Conservation (phyloP, 2,329 filamentous ascomycete species). For the Fusarium equiseti region DNA sequence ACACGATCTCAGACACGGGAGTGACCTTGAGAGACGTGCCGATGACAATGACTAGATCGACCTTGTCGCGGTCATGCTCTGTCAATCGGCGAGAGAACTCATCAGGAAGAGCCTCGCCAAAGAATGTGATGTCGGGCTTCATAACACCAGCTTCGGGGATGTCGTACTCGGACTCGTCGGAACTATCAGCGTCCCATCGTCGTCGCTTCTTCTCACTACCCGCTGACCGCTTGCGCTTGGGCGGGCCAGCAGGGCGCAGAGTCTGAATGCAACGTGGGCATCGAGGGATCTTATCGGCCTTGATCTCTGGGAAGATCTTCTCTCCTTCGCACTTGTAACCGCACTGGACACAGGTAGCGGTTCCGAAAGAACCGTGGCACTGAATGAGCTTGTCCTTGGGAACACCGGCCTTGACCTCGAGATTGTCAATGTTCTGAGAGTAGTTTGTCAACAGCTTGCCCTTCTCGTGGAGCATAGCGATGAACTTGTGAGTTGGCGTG, state of each 20-base stretch:
- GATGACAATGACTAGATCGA: conserved; percentile 94
- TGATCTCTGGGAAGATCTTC: conserved; percentile 82
- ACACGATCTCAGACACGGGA: conserved; percentile 91
- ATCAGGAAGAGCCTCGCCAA: conserved; percentile 89
- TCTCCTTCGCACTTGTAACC: conserved; percentile 79
- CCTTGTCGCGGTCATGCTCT: conserved; percentile 81
- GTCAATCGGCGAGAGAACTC: conserved; percentile 84
- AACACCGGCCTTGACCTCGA: conserved; percentile 89
- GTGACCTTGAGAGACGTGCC: conserved; percentile 96
- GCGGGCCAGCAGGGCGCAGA: conserved; percentile 53
- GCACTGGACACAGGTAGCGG: conserved; percentile 89
- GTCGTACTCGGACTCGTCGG: conserved; percentile 62
- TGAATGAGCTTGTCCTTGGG: conserved; percentile 85
- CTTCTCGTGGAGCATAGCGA: conserved; percentile 87
- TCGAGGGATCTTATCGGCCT: conserved; percentile 78
- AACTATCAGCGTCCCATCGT: conserved; percentile 55
- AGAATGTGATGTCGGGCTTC: conserved; percentile 99
- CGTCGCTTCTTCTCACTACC: conserved; percentile 58
- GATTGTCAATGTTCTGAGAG: conserved; percentile 98
- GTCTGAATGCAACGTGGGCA: conserved; percentile 77
- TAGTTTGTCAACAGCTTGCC: conserved; percentile 95
- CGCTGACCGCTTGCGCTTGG: conserved; percentile 57
- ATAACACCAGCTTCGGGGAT: conserved; percentile 81
- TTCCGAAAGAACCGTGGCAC: conserved; percentile 96
- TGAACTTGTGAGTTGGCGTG: conserved; percentile 95